These are phyloP conservation scores for Xylariaceae sp. DNA, from an alignment of 2,329 filamentous ascomycete genomes.

Conservation along the genomic window DNA sequence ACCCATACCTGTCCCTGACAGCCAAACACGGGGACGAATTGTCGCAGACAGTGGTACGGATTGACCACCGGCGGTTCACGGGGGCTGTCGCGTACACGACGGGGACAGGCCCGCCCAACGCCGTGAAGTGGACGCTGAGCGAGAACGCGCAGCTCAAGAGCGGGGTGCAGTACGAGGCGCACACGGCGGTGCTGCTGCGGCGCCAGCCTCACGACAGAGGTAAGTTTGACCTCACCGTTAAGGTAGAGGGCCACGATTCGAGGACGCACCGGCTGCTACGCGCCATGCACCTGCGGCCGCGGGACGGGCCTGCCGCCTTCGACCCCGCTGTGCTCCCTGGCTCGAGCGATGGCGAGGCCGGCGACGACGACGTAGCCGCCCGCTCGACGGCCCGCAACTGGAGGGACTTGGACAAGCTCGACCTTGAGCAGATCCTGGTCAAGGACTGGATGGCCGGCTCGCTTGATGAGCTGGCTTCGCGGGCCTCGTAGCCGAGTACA, in stretches of 20 bases:
- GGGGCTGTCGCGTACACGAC: no score
- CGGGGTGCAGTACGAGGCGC: no score
- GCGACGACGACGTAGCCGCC: not conserved
- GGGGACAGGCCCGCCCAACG: no score
- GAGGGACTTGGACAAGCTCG: not conserved
- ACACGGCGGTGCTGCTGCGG: not conserved
- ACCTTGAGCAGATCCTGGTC: not conserved
- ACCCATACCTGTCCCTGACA: no score
- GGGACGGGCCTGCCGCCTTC: not conserved
- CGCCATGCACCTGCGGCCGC: not conserved
- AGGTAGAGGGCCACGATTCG: not conserved
- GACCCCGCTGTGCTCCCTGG: no score
- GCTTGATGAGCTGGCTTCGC: no score
- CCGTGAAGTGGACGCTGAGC: not conserved
- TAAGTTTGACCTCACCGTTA: not conserved
- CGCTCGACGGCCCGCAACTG: not conserved
- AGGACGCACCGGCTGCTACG: not conserved
- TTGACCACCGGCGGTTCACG: no score
- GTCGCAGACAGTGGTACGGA: no score
- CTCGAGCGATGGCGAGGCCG: not conserved
- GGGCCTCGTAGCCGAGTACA: no score
- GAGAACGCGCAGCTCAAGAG: not conserved
- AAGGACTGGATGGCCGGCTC: no score
- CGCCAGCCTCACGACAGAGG: not conserved
- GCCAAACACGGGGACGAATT: no score